Base-by-base conservation (phyloP, 805 yeast genomes). In the Hyphopichia homilentoma region DNA sequence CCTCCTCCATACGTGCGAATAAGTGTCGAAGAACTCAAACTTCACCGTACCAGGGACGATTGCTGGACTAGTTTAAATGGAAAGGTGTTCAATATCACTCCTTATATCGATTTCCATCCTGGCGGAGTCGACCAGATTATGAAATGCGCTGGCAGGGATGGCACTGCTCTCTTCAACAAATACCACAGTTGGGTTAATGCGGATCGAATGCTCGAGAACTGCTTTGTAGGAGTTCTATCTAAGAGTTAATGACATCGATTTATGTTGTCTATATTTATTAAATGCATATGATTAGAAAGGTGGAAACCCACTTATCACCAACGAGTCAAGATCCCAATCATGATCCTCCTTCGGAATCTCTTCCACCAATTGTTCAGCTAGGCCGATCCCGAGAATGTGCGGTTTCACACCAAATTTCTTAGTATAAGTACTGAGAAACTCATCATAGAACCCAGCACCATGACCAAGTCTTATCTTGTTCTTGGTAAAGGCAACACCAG, bases 391-490 rank as follows among this genome's bases (percentile, higher is more conserved):
- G 1, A 85, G 48, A 21, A 78, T 45, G 21, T 50, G 52, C 0
- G 83, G 82, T 12, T 28, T 41, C 15, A 37, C 36, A 4, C 45
- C 39, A 33, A 41, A 45, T 28, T 45, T 47, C 9, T 40, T 28
- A 9, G 28, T 12, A 35, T 57, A 52, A 16, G 35, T 44, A 27
- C 24, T 43, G 20, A 60, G 57, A 50, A 48, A 68, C 45, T 81
- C 86, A 53, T 90, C 98, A 54, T 93, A 90, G 54, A 76, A 88
- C 0, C 97, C 98, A 4, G 81, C 90, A 1, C 98, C 98, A 52
- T 87, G 95, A 1, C 98, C 98, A 33, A 90, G 52, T 33, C 98
- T 54, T 8, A 64, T 54, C 15, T 78, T 57, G 1, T 37, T 36
- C 4, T 17, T 42, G 1, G 84, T 72, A 54, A 85, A 89, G 1